A percentile compares a stretch with the other conserved stretches of the same genome.
These are phyloP conservation scores for Adenanthera pavonina DNA, from an alignment of 306 rosid genomes.

Conservation along the genomic window DNA sequence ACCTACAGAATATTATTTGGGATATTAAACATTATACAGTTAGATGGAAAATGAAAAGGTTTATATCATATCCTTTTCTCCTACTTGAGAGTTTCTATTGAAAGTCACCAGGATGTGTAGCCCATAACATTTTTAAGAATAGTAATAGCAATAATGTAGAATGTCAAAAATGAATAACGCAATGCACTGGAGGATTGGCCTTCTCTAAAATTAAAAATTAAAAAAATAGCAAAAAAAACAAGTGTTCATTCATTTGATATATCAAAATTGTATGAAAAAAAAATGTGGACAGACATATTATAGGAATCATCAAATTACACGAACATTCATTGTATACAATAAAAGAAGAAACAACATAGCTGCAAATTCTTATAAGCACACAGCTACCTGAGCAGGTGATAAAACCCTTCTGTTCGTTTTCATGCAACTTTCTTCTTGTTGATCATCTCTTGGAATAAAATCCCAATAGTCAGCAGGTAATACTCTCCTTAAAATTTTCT, in stretches of 20 bases:
- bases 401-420: conserved; percentile 66
- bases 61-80: background rate
- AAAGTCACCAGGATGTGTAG: background rate
- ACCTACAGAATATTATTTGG: background rate
- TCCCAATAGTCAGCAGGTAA: conserved; percentile 84
- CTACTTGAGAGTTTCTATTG: background rate
- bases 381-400: conserved; percentile 81
- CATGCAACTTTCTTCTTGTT: conserved; percentile 59
- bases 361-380: conserved; percentile 6
- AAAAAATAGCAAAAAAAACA: conserved; percentile 11
- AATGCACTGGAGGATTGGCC: background rate
- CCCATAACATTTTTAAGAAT: background rate
- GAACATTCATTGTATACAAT: conserved; percentile 18
- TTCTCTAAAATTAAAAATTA: background rate
- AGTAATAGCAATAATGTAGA: background rate
- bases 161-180: background rate
- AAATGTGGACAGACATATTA: conserved; percentile 2
- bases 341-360: conserved; percentile 24
- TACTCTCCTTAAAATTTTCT: conserved; percentile 42
- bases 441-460: conserved; percentile 70
- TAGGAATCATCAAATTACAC: conserved; percentile 20
- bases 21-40: background rate
- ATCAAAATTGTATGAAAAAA: background rate
- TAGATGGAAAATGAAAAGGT: conserved; percentile 2
- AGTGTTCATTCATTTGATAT: conserved; percentile 1